Percentiles rank a stretch among this genome's conserved stretches.
These are phyloP conservation scores for Arthrobotrys sinensis DNA, from an alignment of 2,329 filamentous ascomycete genomes.

Conservation along the genomic window DNA sequence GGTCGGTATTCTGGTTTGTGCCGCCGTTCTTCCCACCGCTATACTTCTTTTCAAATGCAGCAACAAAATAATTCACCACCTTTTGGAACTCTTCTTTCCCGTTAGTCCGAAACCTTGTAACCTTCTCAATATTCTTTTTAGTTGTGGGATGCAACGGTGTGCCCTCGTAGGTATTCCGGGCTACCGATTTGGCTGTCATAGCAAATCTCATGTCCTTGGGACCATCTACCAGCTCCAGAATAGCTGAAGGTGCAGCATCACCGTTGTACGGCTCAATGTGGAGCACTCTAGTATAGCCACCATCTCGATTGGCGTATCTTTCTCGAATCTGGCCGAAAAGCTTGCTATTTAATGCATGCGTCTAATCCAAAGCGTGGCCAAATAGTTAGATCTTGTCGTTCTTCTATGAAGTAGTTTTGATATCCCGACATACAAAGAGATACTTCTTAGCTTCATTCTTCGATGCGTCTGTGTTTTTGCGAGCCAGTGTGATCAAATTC, in stretches of 20 bases:
- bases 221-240: constrained; percentile 95
- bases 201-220: constrained; percentile 94
- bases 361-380: background rate
- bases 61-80: constrained; percentile 70
- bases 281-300: constrained; percentile 94
- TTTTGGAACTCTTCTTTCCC: constrained; percentile 79
- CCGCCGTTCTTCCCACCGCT: constrained; percentile 65
- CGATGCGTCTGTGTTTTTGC: constrained; percentile 89
- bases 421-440: constrained; percentile 79
- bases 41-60: constrained; percentile 38
- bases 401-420: background rate
- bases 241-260: constrained; percentile 90
- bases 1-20: background rate
- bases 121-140: constrained; percentile 83
- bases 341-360: constrained; percentile 78
- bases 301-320: constrained; percentile 83
- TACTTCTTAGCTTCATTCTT: constrained; percentile 82
- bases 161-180: constrained; percentile 74
- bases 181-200: constrained; percentile 88
- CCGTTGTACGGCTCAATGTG: constrained; percentile 89
- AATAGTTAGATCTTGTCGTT: constrained; percentile 1
- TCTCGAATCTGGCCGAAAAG: constrained; percentile 86
- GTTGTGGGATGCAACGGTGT: constrained; percentile 80
- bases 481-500: constrained; percentile 92
- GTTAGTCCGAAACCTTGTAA: constrained; percentile 79